A percentile compares a stretch with the other conserved stretches of the same genome.
Conservation (phyloP, 768 basidiomycete genomes). For the Rhodotorula taiwanensis region DNA sequence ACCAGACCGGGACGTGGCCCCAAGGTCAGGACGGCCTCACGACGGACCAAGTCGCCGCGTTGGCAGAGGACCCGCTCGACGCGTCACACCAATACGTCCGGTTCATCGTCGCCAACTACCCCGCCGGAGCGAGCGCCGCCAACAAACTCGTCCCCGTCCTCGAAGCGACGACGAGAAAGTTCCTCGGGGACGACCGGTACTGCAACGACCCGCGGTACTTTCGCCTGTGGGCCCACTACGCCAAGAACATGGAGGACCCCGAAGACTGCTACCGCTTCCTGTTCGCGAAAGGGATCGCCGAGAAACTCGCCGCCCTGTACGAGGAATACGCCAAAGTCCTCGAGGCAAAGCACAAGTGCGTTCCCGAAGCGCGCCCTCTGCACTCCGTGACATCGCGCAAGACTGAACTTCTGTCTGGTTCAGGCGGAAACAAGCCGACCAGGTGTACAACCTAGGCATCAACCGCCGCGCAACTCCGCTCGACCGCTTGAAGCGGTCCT, state of each 20-base stretch:
- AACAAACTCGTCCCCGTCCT: slow-evolving; percentile 75
- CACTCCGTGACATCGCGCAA: no score
- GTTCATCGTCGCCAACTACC: slow-evolving; percentile 82
- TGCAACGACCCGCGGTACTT: slow-evolving; percentile 76
- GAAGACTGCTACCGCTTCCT: slow-evolving; percentile 77
- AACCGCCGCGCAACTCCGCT: slow-evolving; percentile 70
- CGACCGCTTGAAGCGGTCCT: slow-evolving; percentile 72
- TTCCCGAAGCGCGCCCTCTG: no score
- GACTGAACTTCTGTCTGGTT: background rate
- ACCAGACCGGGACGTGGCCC: slow-evolving; percentile 67
- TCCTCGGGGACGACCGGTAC: slow-evolving; percentile 75
- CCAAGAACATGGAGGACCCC: slow-evolving; percentile 66
- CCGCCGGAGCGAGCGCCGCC: slow-evolving; percentile 59
- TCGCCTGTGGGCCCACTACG: slow-evolving; percentile 83
- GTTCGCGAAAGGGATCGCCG: slow-evolving; percentile 82
- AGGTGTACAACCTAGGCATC: slow-evolving; percentile 74
- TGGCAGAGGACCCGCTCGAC: slow-evolving; percentile 70
- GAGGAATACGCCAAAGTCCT: slow-evolving; percentile 81
- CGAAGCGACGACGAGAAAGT: slow-evolving; percentile 72
- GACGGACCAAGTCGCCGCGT: slow-evolving; percentile 2
- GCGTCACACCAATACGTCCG: slow-evolving; percentile 79
- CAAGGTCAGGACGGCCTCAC: slow-evolving; percentile 44
- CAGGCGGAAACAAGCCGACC: slow-evolving; percentile 71
- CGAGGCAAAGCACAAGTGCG: slow-evolving; percentile 71
- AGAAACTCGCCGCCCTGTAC: slow-evolving; percentile 69